phyloP scores from a whole-genome alignment of 108 stramenopile species.

The Conticribra guillardii region DNA sequence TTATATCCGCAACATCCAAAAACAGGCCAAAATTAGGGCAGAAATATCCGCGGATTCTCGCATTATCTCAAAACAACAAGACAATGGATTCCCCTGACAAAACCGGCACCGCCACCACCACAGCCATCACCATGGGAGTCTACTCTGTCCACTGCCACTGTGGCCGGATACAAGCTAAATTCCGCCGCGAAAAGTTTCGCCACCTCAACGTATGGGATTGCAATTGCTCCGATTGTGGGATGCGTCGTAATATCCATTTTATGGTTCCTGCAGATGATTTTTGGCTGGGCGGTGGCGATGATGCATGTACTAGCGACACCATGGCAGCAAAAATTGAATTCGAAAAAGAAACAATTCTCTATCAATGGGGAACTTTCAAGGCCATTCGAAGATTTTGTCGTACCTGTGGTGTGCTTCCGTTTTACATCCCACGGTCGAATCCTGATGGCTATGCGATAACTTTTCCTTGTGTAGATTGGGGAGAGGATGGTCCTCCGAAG shows the following conservation, averaged over 20 bases:
- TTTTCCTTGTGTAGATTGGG: constrained; percentile 23
- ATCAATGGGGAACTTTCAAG: constrained; percentile 33
- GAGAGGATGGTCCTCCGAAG: constrained; percentile 5
- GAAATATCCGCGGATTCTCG: too few species aligned
- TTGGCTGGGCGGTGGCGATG: background rate
- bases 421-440: constrained; percentile 48
- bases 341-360: constrained; percentile 23
- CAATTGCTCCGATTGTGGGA: constrained; percentile 49
- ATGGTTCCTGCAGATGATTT: constrained; percentile 26
- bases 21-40: too few species aligned
- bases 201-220: constrained; percentile 29
- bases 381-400: constrained; percentile 41
- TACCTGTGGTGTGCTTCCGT: constrained; percentile 38
- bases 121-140: constrained; percentile 1
- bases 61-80: background rate
- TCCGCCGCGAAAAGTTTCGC: constrained; percentile 4
- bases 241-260: constrained; percentile 48
- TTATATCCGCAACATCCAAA: too few species aligned
- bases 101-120: too few species aligned
- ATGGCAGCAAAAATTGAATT: background rate
- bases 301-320: constrained; percentile 1
- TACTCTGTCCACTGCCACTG: constrained; percentile 18
- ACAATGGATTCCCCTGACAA: too few species aligned
- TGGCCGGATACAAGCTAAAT: constrained; percentile 11
- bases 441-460: constrained; percentile 51